Conservation (phyloP, 2,329 filamentous ascomycete species). For the Beauveria asiatica region DNA sequence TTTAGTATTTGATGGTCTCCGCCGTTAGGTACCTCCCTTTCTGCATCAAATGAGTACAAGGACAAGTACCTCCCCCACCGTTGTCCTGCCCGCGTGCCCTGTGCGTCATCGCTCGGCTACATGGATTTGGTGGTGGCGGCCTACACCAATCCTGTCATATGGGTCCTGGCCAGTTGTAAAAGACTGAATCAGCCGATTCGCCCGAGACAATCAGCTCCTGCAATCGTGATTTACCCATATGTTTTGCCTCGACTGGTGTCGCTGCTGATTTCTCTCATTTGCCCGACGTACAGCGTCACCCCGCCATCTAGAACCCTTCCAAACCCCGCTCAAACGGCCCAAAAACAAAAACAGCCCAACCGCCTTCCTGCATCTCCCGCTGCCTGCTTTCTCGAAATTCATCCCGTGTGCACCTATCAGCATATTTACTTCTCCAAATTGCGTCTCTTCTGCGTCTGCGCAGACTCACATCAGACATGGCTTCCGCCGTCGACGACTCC, state of each 20-base stretch:
- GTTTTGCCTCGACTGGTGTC: background rate
- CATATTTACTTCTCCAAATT: background rate
- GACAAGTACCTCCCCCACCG: slow-evolving; percentile 1
- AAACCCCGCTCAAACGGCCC: slow-evolving; percentile 8
- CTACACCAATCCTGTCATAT: background rate
- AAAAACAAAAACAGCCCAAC: slow-evolving; percentile 4
- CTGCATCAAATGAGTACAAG: background rate
- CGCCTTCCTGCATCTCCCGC: slow-evolving; percentile 1
- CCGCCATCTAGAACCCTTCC: background rate
- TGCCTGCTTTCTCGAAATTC: background rate
- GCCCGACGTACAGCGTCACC: background rate
- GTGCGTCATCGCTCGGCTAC: slow-evolving; percentile 8
- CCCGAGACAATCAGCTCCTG: background rate
- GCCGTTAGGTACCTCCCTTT: background rate
- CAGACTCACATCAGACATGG: slow-evolving; percentile 26
- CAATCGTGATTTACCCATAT: background rate
- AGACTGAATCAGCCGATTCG: slow-evolving; percentile 8
- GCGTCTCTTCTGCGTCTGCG: background rate
- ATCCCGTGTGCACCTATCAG: slow-evolving; percentile 2
- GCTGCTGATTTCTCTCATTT: background rate
- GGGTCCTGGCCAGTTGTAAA: background rate
- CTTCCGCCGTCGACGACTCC: slow-evolving; percentile 29
- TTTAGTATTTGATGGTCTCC: background rate
- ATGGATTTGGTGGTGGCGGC: background rate
- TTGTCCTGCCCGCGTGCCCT: slow-evolving; percentile 4